These are phyloP conservation scores for Hysterium pulicare DNA, from an alignment of 2,329 filamentous ascomycete genomes.

Conservation along the genomic window DNA sequence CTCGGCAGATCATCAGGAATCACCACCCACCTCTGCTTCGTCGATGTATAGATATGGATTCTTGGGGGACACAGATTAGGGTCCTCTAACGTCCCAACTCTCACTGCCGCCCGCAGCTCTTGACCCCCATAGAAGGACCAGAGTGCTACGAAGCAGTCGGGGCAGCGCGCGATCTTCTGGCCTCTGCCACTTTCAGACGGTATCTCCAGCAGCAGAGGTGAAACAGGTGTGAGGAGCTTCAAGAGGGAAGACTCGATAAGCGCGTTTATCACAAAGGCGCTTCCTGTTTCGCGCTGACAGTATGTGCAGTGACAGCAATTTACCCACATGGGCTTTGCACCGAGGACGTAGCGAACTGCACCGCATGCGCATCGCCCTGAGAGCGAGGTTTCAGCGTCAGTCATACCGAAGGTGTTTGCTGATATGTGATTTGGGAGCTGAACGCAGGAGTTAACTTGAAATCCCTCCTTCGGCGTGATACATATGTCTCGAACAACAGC, in stretches of 20 bases:
- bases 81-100: slow-evolving; percentile 46
- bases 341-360: slow-evolving; percentile 24
- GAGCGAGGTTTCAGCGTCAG: slow-evolving; percentile 3
- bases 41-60: slow-evolving; percentile 45
- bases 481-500: too few relatives aligned
- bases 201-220: slow-evolving; percentile 26
- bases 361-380: slow-evolving; percentile 26
- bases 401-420: too few relatives aligned
- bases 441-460: too few relatives aligned
- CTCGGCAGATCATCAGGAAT: slow-evolving; percentile 34
- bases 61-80: slow-evolving; percentile 41
- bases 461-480: too few relatives aligned
- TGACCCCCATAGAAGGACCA: slow-evolving; percentile 44
- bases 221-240: slow-evolving; percentile 21
- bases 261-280: slow-evolving; percentile 40
- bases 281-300: slow-evolving; percentile 47
- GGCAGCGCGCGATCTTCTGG: slow-evolving; percentile 44
- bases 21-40: slow-evolving; percentile 39
- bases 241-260: slow-evolving; percentile 42
- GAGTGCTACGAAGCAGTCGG: slow-evolving; percentile 40
- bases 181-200: slow-evolving; percentile 43
- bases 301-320: slow-evolving; percentile 49
- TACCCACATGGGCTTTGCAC: slow-evolving; percentile 32
- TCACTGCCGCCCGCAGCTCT: slow-evolving; percentile 36
- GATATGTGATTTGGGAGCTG: too few relatives aligned